Percentiles rank a stretch among this genome's conserved stretches.
Evolutionary conservation across 2,329 filamentous ascomycete genomes (phyloP).

Genomic region (Penicillium sumatraense): DNA sequence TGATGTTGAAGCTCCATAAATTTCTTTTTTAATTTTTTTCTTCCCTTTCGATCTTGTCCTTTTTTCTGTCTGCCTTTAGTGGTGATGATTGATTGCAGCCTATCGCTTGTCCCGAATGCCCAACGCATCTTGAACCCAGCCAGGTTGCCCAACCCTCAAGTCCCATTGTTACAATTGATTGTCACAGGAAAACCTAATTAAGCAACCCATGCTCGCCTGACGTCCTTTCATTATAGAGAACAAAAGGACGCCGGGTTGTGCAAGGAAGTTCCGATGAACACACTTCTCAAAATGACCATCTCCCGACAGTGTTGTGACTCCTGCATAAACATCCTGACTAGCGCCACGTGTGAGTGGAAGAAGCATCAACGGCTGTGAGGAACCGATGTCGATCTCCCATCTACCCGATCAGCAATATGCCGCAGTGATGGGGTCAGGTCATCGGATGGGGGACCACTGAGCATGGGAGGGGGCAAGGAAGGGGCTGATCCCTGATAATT

Average conservation of each 20-base stretch:
- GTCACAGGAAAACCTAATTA: slow-evolving; percentile 15
- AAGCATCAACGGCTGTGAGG: slow-evolving; percentile 45
- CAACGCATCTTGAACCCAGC: slow-evolving; percentile 13
- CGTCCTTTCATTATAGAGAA: neutral
- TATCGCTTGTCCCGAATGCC: slow-evolving; percentile 13
- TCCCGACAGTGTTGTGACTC: slow-evolving; percentile 14
- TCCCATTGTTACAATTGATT: slow-evolving; percentile 10
- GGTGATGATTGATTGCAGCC: slow-evolving; percentile 7
- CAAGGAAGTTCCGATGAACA: neutral
- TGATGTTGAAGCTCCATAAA: slow-evolving; percentile 9
- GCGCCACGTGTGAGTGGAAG: slow-evolving; percentile 42
- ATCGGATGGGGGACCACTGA: slow-evolving; percentile 5
- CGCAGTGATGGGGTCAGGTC: slow-evolving; percentile 22
- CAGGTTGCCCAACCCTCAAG: slow-evolving; percentile 10
- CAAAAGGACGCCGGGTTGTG: neutral
- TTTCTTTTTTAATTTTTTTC: slow-evolving; percentile 4
- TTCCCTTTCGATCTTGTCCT: neutral
- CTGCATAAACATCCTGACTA: slow-evolving; percentile 45
- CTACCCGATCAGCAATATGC: slow-evolving; percentile 32
- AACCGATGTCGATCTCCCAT: slow-evolving; percentile 43
- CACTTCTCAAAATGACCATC: neutral
- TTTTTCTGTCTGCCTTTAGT: neutral
- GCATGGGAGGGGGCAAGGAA: neutral
- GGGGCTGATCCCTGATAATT: slow-evolving; percentile 25
- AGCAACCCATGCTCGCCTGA: slow-evolving; percentile 13